A percentile compares a stretch with the other conserved stretches of the same genome.
Conservation (phyloP, 345 rosid species). For the Odontarrhena argentea region DNA sequence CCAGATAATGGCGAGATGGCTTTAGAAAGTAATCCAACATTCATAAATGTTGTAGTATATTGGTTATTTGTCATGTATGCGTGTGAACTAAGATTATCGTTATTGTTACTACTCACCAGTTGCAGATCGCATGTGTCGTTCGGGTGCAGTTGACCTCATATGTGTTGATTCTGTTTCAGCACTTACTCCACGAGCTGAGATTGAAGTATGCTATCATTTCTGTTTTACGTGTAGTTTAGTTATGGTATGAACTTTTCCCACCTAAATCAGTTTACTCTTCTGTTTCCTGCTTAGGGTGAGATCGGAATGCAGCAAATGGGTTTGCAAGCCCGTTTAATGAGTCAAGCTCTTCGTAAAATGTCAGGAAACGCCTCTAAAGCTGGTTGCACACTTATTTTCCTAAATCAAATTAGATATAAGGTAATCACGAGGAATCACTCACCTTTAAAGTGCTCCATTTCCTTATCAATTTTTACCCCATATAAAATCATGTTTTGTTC, state of each 20-base stretch:
- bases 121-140: slow-evolving; percentile 99
- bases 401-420: slow-evolving; percentile 95
- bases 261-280: background rate
- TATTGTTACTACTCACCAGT: slow-evolving; percentile 48
- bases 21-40: slow-evolving; percentile 66
- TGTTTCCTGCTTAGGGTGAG: slow-evolving; percentile 63
- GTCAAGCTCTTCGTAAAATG: slow-evolving; percentile 99
- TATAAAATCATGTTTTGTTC: slow-evolving; percentile 9
- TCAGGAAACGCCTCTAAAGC: slow-evolving; percentile 99
- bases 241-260: background rate
- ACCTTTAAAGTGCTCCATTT: background rate
- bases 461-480: background rate
- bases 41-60: background rate
- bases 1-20: slow-evolving; percentile 98
- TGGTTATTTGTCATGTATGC: background rate
- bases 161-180: slow-evolving; percentile 98
- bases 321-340: slow-evolving; percentile 97
- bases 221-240: background rate
- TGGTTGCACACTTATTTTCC: slow-evolving; percentile 91
- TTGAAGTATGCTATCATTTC: slow-evolving; percentile 61
- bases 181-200: slow-evolving; percentile 97
- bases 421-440: slow-evolving; percentile 42
- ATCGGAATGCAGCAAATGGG: slow-evolving; percentile 99
- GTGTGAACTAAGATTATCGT: slow-evolving; percentile 31
- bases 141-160: slow-evolving; percentile 91